Percentiles rank a stretch among this genome's conserved stretches.
phyloP scores from a whole-genome alignment of 2,329 filamentous ascomycete genomes.

The Triangularia setosa region DNA sequence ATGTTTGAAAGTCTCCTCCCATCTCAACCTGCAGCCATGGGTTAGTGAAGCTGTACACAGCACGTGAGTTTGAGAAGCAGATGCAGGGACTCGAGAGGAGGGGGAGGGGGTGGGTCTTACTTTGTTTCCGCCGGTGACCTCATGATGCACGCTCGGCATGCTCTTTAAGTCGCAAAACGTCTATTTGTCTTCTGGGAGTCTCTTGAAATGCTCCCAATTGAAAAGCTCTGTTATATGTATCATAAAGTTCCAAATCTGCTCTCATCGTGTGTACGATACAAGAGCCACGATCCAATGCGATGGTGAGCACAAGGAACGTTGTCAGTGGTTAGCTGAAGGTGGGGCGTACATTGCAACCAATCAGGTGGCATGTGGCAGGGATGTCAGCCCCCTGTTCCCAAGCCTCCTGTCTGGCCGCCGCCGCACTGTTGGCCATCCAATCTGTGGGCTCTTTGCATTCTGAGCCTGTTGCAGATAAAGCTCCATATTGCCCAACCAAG shows the following conservation, averaged over 20 bases:
- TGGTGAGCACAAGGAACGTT: background rate
- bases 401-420: conserved; percentile 14
- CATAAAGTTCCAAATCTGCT: background rate
- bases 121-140: conserved; percentile 51
- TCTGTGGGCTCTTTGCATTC: background rate
- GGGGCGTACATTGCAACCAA: conserved; percentile 12
- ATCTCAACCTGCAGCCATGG: conserved; percentile 54
- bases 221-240: conserved; percentile 2
- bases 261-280: background rate
- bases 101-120: conserved; percentile 32
- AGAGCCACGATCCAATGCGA: background rate
- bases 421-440: conserved; percentile 15
- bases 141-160: conserved; percentile 36
- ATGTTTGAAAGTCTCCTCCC: conserved; percentile 60
- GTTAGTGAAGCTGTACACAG: background rate
- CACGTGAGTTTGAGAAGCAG: background rate
- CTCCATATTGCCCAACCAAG: background rate
- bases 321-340: conserved; percentile 9
- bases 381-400: background rate
- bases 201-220: background rate
- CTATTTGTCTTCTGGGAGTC: background rate
- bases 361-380: conserved; percentile 9
- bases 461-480: background rate
- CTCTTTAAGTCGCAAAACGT: background rate
- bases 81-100: background rate